These are phyloP conservation scores for Fusarium coffeatum DNA, from an alignment of 2,329 filamentous ascomycete genomes.

Conservation along the genomic window DNA sequence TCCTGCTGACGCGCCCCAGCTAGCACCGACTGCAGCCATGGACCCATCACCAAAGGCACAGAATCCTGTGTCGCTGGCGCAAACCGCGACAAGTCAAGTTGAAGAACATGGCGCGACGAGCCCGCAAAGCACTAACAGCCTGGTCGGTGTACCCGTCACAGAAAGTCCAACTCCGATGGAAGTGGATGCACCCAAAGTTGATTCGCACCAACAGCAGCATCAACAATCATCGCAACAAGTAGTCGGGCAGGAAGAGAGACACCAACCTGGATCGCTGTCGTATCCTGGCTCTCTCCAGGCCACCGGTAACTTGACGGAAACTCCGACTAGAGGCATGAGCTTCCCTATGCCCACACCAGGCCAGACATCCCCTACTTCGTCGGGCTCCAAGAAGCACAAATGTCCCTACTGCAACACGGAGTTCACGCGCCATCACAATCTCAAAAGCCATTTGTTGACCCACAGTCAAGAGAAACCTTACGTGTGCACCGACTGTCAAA, in stretches of 20 bases:
- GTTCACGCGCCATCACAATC: conserved; percentile 96
- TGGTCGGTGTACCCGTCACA: conserved; percentile 58
- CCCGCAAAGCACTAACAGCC: conserved; percentile 58
- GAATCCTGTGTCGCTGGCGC: conserved; percentile 50
- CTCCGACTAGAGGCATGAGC: conserved; percentile 65
- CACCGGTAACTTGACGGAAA: conserved; percentile 56
- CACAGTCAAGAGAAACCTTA: conserved; percentile 99
- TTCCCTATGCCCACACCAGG: conserved; percentile 63
- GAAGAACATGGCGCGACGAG: conserved; percentile 57
- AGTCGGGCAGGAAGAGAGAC: conserved; percentile 63
- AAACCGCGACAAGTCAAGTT: conserved; percentile 50
- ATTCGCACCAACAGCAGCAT: conserved; percentile 45
- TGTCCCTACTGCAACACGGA: conserved; percentile 97
- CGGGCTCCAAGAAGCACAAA: conserved; percentile 84
- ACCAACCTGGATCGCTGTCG: conserved; percentile 62
- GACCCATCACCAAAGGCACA: conserved; percentile 55
- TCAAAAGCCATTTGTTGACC: conserved; percentile 96
- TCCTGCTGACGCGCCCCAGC: conserved; percentile 63
- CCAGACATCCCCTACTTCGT: conserved; percentile 68
- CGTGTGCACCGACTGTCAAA: conserved; percentile 90
- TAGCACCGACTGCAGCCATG: conserved; percentile 58
- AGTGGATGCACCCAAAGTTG: conserved; percentile 55
- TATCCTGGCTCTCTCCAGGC: conserved; percentile 65
- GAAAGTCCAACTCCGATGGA: conserved; percentile 67
- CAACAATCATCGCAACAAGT: conserved; percentile 53